Evolutionary conservation across 148 eudicot genomes (phyloP).

Genomic region (Rhododendron griersonianum): DNA sequence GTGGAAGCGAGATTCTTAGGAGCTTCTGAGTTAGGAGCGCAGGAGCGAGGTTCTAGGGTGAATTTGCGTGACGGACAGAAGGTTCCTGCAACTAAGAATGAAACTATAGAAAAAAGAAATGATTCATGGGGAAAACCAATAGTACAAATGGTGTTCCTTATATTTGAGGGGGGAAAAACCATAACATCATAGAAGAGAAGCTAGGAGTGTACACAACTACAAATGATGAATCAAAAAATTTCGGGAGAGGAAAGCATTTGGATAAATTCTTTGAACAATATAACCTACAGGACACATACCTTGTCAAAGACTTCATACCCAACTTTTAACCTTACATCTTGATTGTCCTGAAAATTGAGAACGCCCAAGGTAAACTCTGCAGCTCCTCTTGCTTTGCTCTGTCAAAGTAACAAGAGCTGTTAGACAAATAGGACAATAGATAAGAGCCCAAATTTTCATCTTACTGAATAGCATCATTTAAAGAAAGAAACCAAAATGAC

Average conservation of each 20-base stretch:
- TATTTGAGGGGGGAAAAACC: not conserved
- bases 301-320: constrained; percentile 72
- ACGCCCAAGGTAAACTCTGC: constrained; percentile 77
- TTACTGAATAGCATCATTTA: not conserved
- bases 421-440: not conserved
- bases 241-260: not conserved
- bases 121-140: not conserved
- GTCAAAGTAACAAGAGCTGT: constrained; percentile 8
- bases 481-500: not conserved
- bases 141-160: not conserved
- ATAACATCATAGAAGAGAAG: not conserved
- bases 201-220: too few relatives aligned
- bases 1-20: not conserved
- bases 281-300: constrained; percentile 30
- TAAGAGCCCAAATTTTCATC: not conserved
- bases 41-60: not conserved
- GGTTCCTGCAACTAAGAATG: not conserved
- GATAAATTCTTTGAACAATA: not conserved
- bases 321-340: constrained; percentile 80
- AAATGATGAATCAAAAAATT: not conserved
- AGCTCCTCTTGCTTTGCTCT: constrained; percentile 57
- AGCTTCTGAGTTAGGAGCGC: not conserved
- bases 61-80: not conserved
- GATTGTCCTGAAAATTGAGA: constrained; percentile 65
- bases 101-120: not conserved